Conservation (phyloP, 23 red algal genomes). For the Gracilaria gracilis region DNA sequence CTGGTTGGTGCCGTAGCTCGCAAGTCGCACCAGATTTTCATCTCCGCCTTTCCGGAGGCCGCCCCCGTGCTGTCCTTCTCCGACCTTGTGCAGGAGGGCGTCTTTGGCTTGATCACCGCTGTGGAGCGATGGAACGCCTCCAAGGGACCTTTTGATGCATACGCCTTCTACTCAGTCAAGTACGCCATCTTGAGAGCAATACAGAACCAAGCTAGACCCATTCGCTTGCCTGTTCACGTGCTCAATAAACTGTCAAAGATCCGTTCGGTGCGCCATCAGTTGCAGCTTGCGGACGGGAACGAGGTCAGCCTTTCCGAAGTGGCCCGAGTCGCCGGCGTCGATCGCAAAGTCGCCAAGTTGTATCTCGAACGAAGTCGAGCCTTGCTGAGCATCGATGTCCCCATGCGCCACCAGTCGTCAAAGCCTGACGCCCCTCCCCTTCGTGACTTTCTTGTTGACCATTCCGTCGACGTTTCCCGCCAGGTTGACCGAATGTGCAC, state of each 20-base stretch:
- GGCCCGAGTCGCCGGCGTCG: constrained; percentile 33
- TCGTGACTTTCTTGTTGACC: constrained; percentile 67
- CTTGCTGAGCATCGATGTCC: constrained; percentile 47
- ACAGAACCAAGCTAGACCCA: constrained; percentile 68
- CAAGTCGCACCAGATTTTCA: constrained; percentile 62
- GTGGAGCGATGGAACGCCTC: constrained; percentile 54
- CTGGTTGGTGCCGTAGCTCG: constrained; percentile 54
- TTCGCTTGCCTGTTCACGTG: constrained; percentile 74
- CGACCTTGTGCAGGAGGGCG: constrained; percentile 71
- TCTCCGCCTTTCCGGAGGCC: constrained; percentile 56
- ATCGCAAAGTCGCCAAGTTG: constrained; percentile 36
- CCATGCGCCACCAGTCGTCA: not conserved
- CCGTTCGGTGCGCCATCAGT: constrained; percentile 23
- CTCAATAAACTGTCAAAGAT: constrained; percentile 71
- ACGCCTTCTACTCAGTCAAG: constrained; percentile 62
- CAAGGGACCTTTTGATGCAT: constrained; percentile 47
- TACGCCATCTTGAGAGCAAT: constrained; percentile 63
- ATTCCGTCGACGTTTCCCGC: constrained; percentile 54
- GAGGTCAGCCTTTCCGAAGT: constrained; percentile 28
- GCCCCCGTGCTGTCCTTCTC: constrained; percentile 42
- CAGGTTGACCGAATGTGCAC: constrained; percentile 56
- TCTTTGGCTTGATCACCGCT: constrained; percentile 54
- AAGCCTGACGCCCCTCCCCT: constrained; percentile 6
- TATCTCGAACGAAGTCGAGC: constrained; percentile 50
- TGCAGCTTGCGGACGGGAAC: constrained; percentile 18